Percentiles rank a stretch among this genome's conserved stretches.
Conservation (phyloP, 805 yeast species). For the Danielozyma ontarioensis region DNA sequence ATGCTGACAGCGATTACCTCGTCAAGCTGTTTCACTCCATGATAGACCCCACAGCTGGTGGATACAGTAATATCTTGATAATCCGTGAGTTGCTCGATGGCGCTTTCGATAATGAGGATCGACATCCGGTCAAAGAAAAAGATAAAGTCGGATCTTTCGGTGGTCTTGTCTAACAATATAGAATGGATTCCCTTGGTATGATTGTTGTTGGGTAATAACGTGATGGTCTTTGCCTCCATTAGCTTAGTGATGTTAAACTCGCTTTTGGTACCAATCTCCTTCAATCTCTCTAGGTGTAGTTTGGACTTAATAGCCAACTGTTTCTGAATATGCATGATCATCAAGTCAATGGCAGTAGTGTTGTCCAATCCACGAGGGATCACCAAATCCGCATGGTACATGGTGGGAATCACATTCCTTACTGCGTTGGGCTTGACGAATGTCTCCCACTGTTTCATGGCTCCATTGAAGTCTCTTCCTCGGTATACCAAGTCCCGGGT, state of each 20-base stretch:
- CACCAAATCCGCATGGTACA: constrained; percentile 76
- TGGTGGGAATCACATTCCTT: constrained; percentile 65
- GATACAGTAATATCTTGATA: constrained; percentile 29
- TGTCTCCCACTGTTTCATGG: constrained; percentile 81
- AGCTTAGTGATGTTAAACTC: constrained; percentile 23
- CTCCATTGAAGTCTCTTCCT: constrained; percentile 79
- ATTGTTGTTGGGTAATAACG: constrained; percentile 44
- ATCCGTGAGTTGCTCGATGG: constrained; percentile 48
- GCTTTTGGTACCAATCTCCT: constrained; percentile 45
- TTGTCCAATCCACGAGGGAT: constrained; percentile 92
- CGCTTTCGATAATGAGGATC: constrained; percentile 59
- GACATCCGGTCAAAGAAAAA: constrained; percentile 86
- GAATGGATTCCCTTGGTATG: constrained; percentile 73
- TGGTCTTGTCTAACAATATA: constrained; percentile 50
- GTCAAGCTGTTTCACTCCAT: constrained; percentile 43
- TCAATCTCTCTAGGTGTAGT: constrained; percentile 61
- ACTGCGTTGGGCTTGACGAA: constrained; percentile 93
- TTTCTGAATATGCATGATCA: constrained; percentile 72
- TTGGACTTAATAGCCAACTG: constrained; percentile 63
- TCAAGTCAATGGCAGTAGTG: constrained; percentile 68
- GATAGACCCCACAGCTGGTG: constrained; percentile 13
- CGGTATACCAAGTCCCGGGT: constrained; percentile 82
- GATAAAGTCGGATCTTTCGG: constrained; percentile 71
- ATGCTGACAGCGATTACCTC: constrained; percentile 69
- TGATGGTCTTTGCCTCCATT: constrained; percentile 20